Conservation (phyloP, 306 rosid species). For the Cotoneaster glaucophyllus region DNA sequence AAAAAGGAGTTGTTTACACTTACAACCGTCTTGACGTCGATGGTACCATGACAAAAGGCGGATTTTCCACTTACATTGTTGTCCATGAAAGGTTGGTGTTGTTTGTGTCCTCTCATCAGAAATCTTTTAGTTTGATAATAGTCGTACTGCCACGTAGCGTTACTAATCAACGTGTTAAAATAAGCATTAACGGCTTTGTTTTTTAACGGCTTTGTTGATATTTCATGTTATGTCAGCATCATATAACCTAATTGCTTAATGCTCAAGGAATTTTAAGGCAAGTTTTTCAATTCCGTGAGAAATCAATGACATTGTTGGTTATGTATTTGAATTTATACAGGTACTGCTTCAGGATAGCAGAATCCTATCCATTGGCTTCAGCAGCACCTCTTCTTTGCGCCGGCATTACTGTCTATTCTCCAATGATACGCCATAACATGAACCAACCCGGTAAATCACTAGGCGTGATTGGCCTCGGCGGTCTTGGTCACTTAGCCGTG, state of each 20-base stretch:
- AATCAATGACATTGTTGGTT: not conserved
- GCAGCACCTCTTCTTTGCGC: slow-evolving; percentile 84
- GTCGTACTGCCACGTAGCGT: too few relatives aligned
- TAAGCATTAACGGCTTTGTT: too few relatives aligned
- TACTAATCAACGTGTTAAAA: too few relatives aligned
- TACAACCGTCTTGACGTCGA: slow-evolving; percentile 51
- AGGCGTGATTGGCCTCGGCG: slow-evolving; percentile 26
- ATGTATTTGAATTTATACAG: slow-evolving; percentile 12
- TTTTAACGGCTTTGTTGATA: too few relatives aligned
- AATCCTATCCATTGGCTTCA: slow-evolving; percentile 55
- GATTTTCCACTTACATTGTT: slow-evolving; percentile 58
- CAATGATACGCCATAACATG: slow-evolving; percentile 50
- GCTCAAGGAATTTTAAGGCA: too few relatives aligned
- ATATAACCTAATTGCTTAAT: too few relatives aligned
- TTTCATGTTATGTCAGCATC: too few relatives aligned
- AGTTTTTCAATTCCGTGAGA: too few relatives aligned
- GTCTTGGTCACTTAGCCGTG: slow-evolving; percentile 76
- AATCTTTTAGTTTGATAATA: too few relatives aligned
- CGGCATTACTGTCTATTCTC: slow-evolving; percentile 64
- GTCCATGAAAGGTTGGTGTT: slow-evolving; percentile 46
- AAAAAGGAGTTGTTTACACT: slow-evolving; percentile 32
- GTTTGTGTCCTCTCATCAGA: too few relatives aligned
- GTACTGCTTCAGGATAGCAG: slow-evolving; percentile 55
- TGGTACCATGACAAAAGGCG: slow-evolving; percentile 71
- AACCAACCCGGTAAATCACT: slow-evolving; percentile 1